phyloP scores from a whole-genome alignment of 805 yeast species.

The Kodamaea neixiangensis region DNA sequence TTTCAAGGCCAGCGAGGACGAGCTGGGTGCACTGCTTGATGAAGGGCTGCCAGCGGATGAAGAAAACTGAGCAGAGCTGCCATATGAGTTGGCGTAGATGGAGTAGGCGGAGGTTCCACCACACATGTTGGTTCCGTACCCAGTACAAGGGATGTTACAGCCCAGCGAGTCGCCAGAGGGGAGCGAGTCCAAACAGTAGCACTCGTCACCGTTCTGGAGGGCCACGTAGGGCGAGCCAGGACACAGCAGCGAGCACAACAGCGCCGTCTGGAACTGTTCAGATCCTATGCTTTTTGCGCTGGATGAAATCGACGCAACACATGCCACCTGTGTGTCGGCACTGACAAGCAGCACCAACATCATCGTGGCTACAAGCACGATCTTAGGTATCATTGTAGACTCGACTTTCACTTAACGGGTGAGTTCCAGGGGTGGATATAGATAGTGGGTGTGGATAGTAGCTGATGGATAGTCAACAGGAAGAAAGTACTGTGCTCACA shows the following conservation, averaged over 20 bases:
- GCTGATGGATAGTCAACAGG: no score
- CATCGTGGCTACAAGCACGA: background rate
- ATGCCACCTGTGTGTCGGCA: slow-evolving; percentile 22
- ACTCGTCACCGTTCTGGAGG: slow-evolving; percentile 34
- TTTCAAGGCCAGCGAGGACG: slow-evolving; percentile 1
- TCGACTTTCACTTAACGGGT: no score
- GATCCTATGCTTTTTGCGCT: slow-evolving; percentile 23
- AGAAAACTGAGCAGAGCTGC: background rate
- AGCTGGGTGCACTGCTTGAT: background rate
- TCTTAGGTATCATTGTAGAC: background rate
- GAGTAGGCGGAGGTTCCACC: slow-evolving; percentile 39
- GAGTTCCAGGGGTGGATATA: no score
- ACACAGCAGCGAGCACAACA: slow-evolving; percentile 33
- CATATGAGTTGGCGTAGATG: slow-evolving; percentile 20
- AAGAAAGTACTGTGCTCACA: no score
- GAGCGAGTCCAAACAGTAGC: slow-evolving; percentile 37
- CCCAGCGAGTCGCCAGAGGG: slow-evolving; percentile 27
- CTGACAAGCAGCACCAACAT: slow-evolving; percentile 1
- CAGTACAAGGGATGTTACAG: slow-evolving; percentile 37
- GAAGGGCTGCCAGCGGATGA: background rate
- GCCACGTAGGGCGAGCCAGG: slow-evolving; percentile 40
- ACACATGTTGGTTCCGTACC: slow-evolving; percentile 35
- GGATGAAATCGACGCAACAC: slow-evolving; percentile 31
- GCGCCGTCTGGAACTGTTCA: slow-evolving; percentile 28
- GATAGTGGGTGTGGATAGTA: no score